Conservation (phyloP, 768 basidiomycete genomes). For the Flagelloscypha sp. region DNA sequence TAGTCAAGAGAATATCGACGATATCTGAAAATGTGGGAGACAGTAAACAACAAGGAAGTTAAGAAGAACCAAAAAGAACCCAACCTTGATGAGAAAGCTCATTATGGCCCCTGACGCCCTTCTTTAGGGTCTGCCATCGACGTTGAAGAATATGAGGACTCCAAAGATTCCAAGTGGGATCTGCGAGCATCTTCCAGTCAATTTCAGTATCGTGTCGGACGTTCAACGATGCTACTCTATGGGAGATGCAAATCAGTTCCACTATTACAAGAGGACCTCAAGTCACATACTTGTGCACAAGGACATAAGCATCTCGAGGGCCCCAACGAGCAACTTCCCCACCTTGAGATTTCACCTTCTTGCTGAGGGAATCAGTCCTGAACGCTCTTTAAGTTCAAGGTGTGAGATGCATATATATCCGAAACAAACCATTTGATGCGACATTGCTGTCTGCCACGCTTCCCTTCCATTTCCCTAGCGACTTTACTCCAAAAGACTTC, state of each 20-base stretch:
- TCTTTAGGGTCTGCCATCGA: conserved; percentile 76
- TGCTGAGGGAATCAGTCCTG: conserved; percentile 73
- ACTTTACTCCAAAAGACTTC: conserved; percentile 83
- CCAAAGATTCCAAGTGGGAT: conserved; percentile 77
- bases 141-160: conserved; percentile 74
- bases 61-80: too few relatives aligned
- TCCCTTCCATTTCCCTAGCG: conserved; percentile 68
- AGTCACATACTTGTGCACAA: conserved; percentile 65
- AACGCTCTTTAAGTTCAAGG: conserved; percentile 1
- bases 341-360: conserved; percentile 63
- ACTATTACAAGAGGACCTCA: conserved; percentile 3
- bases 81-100: conserved; percentile 80
- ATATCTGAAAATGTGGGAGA: too few relatives aligned
- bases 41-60: too few relatives aligned
- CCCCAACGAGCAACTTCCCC: conserved; percentile 70
- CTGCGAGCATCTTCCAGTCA: conserved; percentile 72
- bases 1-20: too few relatives aligned
- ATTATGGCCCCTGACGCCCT: conserved; percentile 65
- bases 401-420: neutral
- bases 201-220: conserved; percentile 79
- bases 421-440: conserved; percentile 69
- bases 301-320: conserved; percentile 66
- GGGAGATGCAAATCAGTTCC: conserved; percentile 5
- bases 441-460: conserved; percentile 73
- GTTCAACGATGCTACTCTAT: conserved; percentile 64